Conservation (phyloP, 1,284 basidiomycete species). For the Ustilago sp. region DNA sequence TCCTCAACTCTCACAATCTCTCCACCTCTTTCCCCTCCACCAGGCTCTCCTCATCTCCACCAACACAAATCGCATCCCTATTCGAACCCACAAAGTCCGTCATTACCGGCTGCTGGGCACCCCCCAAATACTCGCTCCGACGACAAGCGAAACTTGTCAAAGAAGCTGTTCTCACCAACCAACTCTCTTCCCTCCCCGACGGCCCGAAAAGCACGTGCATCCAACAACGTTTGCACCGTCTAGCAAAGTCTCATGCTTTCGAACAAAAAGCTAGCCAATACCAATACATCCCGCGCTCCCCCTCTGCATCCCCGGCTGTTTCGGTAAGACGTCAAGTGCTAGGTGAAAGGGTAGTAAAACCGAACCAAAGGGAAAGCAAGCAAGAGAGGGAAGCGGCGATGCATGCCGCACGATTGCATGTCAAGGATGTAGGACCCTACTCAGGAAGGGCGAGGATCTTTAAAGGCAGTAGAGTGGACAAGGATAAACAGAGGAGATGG, state of each 20-base stretch:
- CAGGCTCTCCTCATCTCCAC: constrained; percentile 2
- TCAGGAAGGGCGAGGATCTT: constrained; percentile 53
- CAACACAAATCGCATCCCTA: constrained; percentile 9
- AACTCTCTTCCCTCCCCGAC: constrained; percentile 24
- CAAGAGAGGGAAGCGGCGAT: constrained; percentile 29
- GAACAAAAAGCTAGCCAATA: constrained; percentile 23
- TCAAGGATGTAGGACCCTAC: constrained; percentile 49
- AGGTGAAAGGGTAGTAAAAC: constrained; percentile 19
- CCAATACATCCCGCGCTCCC: constrained; percentile 22
- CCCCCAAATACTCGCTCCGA: constrained; percentile 50
- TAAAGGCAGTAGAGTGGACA: constrained; percentile 55
- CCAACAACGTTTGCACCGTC: constrained; percentile 24
- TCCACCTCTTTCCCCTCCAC: constrained; percentile 13
- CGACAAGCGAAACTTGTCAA: constrained; percentile 54
- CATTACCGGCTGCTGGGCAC: constrained; percentile 48
- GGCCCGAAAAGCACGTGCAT: constrained; percentile 35
- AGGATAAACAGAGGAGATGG: constrained; percentile 23
- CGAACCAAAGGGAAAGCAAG: constrained; percentile 12
- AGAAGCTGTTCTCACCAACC: constrained; percentile 28
- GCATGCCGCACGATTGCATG: constrained; percentile 23
- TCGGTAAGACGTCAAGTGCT: not conserved
- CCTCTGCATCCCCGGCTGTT: not conserved
- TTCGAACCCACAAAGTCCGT: constrained; percentile 32
- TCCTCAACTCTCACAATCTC: constrained; percentile 19
- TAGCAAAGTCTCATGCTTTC: constrained; percentile 27